Evolutionary conservation across 106 monocot genomes (phyloP).

Genomic region (Allium fistulosum): DNA sequence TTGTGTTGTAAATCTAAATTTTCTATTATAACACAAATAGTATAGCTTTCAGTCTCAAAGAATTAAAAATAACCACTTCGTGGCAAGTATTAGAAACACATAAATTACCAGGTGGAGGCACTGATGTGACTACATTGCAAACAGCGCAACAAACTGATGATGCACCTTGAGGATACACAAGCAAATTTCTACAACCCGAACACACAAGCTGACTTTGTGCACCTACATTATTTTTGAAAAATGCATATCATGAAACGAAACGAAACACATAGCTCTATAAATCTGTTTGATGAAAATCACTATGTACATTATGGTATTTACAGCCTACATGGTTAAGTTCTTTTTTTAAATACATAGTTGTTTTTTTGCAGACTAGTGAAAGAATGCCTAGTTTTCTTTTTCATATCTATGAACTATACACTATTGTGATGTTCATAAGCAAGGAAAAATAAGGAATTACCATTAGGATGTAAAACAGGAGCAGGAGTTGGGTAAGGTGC

Average conservation of each 20-base stretch:
- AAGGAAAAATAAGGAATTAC: background rate
- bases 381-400: background rate
- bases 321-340: background rate
- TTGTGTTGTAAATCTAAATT: no score
- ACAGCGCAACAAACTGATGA: slow-evolving; percentile 82
- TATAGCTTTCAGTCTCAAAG: no score
- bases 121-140: slow-evolving; percentile 71
- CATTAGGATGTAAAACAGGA: slow-evolving; percentile 5
- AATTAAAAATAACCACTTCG: background rate
- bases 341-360: background rate
- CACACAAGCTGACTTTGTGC: slow-evolving; percentile 83
- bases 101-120: slow-evolving; percentile 68
- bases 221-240: slow-evolving; percentile 23
- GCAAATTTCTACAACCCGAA: slow-evolving; percentile 80
- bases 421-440: background rate
- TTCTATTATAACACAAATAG: no score
- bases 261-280: no score
- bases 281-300: background rate
- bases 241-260: background rate
- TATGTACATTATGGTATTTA: background rate
- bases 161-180: slow-evolving; percentile 77
- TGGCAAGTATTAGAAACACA: background rate
- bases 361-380: background rate
- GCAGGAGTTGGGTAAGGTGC: slow-evolving; percentile 12
- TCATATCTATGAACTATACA: background rate